These are phyloP conservation scores for Sarcocystis neurona DNA, from an alignment of 169 alveolate genomes.

Conservation along the genomic window DNA sequence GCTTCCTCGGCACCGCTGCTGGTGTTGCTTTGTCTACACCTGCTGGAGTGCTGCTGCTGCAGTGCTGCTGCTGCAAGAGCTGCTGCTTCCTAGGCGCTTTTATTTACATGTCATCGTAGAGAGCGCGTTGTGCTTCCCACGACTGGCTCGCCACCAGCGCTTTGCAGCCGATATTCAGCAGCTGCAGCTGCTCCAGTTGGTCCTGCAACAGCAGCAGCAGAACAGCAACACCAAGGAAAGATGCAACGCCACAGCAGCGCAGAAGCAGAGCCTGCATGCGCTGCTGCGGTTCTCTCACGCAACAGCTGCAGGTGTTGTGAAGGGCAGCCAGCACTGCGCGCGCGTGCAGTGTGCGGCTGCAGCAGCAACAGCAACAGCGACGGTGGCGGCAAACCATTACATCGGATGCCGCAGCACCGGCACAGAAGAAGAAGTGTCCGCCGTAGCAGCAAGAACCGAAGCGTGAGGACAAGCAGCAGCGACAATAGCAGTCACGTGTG, in stretches of 20 bases:
- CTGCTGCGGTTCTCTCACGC: too few relatives aligned
- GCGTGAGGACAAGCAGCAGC: too few relatives aligned
- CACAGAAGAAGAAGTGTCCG: too few relatives aligned
- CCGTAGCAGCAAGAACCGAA: too few relatives aligned
- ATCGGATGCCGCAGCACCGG: too few relatives aligned
- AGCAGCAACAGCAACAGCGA: too few relatives aligned
- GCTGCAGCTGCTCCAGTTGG: slow-evolving; percentile 84
- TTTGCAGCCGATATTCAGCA: slow-evolving; percentile 73
- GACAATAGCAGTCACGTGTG: too few relatives aligned
- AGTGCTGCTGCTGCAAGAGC: background rate
- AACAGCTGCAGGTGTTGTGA: background rate
- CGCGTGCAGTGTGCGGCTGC: background rate
- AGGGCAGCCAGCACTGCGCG: background rate
- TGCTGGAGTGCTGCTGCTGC: too few relatives aligned
- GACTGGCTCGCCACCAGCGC: slow-evolving; percentile 70
- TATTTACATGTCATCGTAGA: slow-evolving; percentile 62
- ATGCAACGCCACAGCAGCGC: background rate
- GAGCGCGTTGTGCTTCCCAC: slow-evolving; percentile 57
- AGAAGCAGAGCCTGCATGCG: background rate
- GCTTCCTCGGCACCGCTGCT: too few relatives aligned
- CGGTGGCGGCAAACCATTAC: too few relatives aligned
- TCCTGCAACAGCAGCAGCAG: slow-evolving; percentile 67
- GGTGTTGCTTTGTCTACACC: too few relatives aligned
- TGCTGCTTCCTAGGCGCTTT: background rate
- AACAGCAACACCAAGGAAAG: background rate